Conservation (phyloP, 1,139 yeast species). For the Pichia terricola region DNA sequence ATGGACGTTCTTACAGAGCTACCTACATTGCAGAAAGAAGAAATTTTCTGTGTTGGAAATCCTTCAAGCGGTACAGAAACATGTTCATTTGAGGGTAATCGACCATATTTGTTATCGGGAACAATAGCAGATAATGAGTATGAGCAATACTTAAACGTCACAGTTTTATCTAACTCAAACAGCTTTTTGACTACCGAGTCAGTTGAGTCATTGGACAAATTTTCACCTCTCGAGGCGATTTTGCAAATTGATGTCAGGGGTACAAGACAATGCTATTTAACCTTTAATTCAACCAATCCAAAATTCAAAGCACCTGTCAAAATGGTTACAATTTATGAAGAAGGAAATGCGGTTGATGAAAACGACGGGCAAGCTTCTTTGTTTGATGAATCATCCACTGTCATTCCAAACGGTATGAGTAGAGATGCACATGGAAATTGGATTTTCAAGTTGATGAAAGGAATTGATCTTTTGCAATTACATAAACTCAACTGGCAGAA, state of each 20-base stretch:
- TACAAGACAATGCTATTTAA: slow-evolving; percentile 53
- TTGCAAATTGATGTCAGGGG: slow-evolving; percentile 48
- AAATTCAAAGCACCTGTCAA: slow-evolving; percentile 45
- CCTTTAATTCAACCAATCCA: slow-evolving; percentile 35
- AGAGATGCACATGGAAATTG: slow-evolving; percentile 42
- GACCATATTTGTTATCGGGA: slow-evolving; percentile 46
- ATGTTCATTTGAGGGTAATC: slow-evolving; percentile 42
- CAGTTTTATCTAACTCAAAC: slow-evolving; percentile 42
- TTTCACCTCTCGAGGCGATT: slow-evolving; percentile 61
- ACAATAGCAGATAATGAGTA: slow-evolving; percentile 26
- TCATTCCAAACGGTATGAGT: slow-evolving; percentile 42
- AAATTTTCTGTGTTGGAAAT: slow-evolving; percentile 29
- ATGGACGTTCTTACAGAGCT: slow-evolving; percentile 40
- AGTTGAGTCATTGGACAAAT: slow-evolving; percentile 33
- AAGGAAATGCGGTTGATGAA: slow-evolving; percentile 20
- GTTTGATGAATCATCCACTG: neutral
- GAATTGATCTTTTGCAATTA: slow-evolving; percentile 53
- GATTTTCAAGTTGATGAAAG: slow-evolving; percentile 43
- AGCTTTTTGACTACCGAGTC: neutral
- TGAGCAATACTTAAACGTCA: slow-evolving; percentile 38
- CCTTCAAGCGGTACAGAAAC: slow-evolving; percentile 37
- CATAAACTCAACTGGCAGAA: slow-evolving; percentile 55
- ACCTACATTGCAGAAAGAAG: slow-evolving; percentile 41
- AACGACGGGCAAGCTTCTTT: neutral
- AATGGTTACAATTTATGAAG: slow-evolving; percentile 41